phyloP scores from a whole-genome alignment of 768 basidiomycete species.

The Leucocoprinus leucothites region DNA sequence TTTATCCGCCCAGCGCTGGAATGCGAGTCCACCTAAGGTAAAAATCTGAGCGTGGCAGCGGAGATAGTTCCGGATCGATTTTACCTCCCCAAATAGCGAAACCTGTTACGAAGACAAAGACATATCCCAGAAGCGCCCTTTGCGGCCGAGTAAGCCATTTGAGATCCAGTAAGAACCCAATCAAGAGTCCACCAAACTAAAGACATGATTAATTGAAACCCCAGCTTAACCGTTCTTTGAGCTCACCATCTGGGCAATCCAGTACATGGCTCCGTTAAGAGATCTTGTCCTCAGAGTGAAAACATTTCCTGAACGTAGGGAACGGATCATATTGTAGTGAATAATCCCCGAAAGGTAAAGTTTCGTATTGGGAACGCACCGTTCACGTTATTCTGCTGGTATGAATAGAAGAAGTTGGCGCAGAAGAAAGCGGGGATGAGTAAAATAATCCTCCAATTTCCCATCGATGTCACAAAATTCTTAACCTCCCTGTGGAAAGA shows the following conservation, averaged over 20 bases:
- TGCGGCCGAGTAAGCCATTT: slow-evolving; percentile 26
- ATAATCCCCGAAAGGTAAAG: no score
- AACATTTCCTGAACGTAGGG: slow-evolving; percentile 16
- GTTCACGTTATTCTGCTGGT: slow-evolving; percentile 26
- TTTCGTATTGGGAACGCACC: slow-evolving; percentile 13
- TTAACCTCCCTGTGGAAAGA: slow-evolving; percentile 19
- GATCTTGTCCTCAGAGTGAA: slow-evolving; percentile 27
- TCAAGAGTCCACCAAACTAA: slow-evolving; percentile 23
- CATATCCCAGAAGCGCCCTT: slow-evolving; percentile 22
- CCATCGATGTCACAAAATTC: slow-evolving; percentile 19
- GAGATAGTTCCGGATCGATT: neutral
- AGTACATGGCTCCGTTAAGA: slow-evolving; percentile 27
- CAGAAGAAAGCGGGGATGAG: slow-evolving; percentile 28
- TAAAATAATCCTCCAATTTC: slow-evolving; percentile 24
- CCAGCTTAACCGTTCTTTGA: no score
- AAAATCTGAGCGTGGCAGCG: neutral
- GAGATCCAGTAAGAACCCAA: slow-evolving; percentile 24
- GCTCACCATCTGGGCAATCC: slow-evolving; percentile 28
- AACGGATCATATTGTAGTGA: neutral
- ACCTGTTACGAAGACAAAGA: slow-evolving; percentile 23
- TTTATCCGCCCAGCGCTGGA: slow-evolving; percentile 24
- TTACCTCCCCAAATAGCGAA: slow-evolving; percentile 26
- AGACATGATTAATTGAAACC: neutral
- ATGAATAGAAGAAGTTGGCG: slow-evolving; percentile 30
- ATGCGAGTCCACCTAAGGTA: slow-evolving; percentile 22